phyloP scores from a whole-genome alignment of 2,329 filamentous ascomycete genomes.

The Fonsecaea erecta region DNA sequence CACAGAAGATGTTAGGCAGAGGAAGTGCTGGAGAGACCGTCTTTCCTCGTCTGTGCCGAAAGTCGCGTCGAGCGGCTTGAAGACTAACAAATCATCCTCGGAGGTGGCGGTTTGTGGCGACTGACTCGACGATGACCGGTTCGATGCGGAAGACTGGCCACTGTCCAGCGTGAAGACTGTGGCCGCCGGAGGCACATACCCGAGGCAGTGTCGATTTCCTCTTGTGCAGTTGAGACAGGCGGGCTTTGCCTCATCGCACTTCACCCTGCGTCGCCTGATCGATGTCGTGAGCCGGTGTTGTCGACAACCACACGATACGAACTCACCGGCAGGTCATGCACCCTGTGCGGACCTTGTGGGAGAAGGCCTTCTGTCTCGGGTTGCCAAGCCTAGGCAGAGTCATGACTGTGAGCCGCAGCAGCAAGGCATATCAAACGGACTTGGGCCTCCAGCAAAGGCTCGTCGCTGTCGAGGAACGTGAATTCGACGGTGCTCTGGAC shows the following conservation, averaged over 20 bases:
- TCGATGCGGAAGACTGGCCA: background rate
- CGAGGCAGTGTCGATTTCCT: conserved; percentile 41
- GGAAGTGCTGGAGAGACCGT: conserved; percentile 14
- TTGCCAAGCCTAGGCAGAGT: background rate
- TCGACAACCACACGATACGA: background rate
- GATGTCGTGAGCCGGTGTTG: background rate
- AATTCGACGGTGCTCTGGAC: background rate
- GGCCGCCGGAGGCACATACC: conserved; percentile 36
- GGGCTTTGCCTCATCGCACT: conserved; percentile 45
- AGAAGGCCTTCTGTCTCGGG: conserved; percentile 3
- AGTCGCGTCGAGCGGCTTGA: background rate
- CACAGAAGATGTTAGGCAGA: conserved; percentile 11
- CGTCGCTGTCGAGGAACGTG: background rate
- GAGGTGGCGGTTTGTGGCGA: background rate
- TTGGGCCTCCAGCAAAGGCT: background rate
- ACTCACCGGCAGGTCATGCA: conserved; percentile 46
- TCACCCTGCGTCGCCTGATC: conserved; percentile 43
- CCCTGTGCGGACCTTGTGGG: conserved; percentile 41
- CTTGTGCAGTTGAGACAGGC: conserved; percentile 42
- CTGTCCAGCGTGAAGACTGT: conserved; percentile 4
- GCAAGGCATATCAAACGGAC: background rate
- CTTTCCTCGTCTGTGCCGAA: conserved; percentile 21
- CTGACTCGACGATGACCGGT: background rate
- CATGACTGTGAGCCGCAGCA: background rate
- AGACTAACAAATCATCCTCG: background rate